These are phyloP conservation scores for Panicum virgatum DNA, from an alignment of 202 grass and related monocot genomes.

Conservation along the genomic window DNA sequence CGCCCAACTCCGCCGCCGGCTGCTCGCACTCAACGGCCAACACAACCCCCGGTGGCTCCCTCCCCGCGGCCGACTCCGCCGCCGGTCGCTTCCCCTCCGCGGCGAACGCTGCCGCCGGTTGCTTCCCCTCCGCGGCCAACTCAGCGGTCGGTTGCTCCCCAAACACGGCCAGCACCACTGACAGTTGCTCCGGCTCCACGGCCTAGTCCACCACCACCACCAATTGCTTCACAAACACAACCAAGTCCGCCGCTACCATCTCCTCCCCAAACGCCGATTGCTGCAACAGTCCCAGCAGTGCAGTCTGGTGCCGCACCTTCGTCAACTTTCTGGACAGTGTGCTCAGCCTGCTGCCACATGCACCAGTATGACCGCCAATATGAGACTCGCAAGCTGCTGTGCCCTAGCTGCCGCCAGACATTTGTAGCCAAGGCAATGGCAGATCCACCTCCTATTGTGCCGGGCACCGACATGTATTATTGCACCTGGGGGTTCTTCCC, in stretches of 20 bases:
- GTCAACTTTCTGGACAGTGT: constrained; percentile 67
- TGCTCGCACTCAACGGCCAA: constrained; percentile 6
- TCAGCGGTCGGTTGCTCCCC: background rate
- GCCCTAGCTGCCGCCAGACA: constrained; percentile 58
- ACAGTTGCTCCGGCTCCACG: background rate
- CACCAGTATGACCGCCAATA: constrained; percentile 69
- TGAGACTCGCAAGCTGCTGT: constrained; percentile 54
- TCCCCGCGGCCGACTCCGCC: background rate
- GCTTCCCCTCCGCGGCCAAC: background rate
- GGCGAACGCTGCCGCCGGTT: background rate
- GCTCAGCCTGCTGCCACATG: constrained; percentile 59
- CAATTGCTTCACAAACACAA: background rate
- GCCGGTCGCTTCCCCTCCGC: background rate
- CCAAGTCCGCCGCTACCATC: background rate
- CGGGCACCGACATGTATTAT: constrained; percentile 83
- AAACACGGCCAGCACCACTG: background rate
- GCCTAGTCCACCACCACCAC: background rate
- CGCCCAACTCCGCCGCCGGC: background rate
- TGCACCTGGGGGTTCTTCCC: constrained; percentile 94
- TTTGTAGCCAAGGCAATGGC: constrained; percentile 65
- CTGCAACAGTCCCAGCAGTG: background rate
- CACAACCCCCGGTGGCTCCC: background rate
- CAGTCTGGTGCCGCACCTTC: constrained; percentile 16
- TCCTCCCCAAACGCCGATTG: background rate
- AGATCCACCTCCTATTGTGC: constrained; percentile 66